A percentile compares a stretch with the other conserved stretches of the same genome.
phyloP scores from a whole-genome alignment of 192 early-diverging fungal genomes.

The Coemansia javaensis region DNA sequence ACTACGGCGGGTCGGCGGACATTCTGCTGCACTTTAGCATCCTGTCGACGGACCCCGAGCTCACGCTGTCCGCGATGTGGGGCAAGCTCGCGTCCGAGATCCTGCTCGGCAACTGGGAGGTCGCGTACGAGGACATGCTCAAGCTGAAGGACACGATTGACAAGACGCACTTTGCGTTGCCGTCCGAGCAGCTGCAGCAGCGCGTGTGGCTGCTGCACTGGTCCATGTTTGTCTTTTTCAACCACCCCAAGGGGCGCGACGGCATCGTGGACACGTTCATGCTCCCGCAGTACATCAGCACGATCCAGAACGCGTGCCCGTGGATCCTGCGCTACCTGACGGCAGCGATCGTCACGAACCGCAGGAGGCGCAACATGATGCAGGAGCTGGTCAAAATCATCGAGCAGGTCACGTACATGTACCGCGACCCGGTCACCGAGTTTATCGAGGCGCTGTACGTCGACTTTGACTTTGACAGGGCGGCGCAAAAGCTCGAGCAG shows the following conservation, averaged over 20 bases:
- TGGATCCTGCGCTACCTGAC: constrained; percentile 94
- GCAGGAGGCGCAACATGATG: constrained; percentile 74
- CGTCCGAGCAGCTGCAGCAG: constrained; percentile 88
- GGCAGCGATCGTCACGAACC: constrained; percentile 90
- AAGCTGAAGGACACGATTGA: constrained; percentile 86
- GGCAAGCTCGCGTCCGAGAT: constrained; percentile 97
- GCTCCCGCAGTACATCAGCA: constrained; percentile 88
- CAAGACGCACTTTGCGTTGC: constrained; percentile 66
- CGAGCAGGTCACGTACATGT: constrained; percentile 78
- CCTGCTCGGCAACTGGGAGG: constrained; percentile 89
- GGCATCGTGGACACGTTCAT: constrained; percentile 91
- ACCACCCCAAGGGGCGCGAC: constrained; percentile 94
- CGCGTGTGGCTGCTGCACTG: constrained; percentile 94
- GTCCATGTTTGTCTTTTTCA: constrained; percentile 98
- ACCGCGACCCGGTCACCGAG: constrained; percentile 89
- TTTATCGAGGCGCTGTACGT: constrained; percentile 90
- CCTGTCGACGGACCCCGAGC: constrained; percentile 84
- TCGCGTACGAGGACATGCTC: constrained; percentile 83
- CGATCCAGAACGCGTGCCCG: constrained; percentile 94
- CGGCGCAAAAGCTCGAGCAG: constrained; percentile 79
- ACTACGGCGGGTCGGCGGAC: constrained; percentile 86
- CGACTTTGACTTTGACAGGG: constrained; percentile 91
- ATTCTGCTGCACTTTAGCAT: constrained; percentile 94
- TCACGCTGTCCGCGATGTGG: constrained; percentile 85
- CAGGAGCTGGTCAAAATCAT: constrained; percentile 88